Evolutionary conservation across 2,329 filamentous ascomycete genomes (phyloP).

Genomic region (Claviceps purpurea): DNA sequence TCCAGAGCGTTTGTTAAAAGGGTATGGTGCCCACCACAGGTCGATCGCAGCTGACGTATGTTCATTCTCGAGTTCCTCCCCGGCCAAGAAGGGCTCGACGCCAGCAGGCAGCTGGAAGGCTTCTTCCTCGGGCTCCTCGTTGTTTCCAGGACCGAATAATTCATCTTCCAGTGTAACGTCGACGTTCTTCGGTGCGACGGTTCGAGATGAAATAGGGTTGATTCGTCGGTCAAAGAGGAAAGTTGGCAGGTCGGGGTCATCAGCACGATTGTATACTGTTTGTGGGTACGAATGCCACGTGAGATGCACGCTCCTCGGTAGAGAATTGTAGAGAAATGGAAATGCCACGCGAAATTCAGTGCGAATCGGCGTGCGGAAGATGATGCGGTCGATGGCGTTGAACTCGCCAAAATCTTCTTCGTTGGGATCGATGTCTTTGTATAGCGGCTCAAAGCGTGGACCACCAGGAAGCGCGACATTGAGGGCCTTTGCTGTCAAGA

Average conservation of each 20-base stretch:
- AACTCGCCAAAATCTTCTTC: constrained; percentile 99
- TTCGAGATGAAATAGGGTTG: constrained; percentile 91
- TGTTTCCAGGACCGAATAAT: constrained; percentile 70
- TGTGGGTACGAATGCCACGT: constrained; percentile 93
- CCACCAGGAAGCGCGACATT: constrained; percentile 98
- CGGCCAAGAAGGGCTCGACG: constrained; percentile 75
- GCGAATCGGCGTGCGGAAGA: constrained; percentile 87
- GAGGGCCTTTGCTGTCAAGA: constrained; percentile 88
- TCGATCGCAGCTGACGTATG: constrained; percentile 86
- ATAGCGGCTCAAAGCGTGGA: constrained; percentile 88
- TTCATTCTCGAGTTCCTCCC: constrained; percentile 77
- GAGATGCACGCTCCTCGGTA: constrained; percentile 85
- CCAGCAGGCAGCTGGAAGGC: constrained; percentile 71
- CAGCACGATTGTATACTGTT: constrained; percentile 75
- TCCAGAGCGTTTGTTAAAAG: constrained; percentile 86
- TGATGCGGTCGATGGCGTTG: constrained; percentile 98
- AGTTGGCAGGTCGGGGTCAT: constrained; percentile 79
- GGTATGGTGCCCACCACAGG: constrained; percentile 96
- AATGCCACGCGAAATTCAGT: constrained; percentile 94
- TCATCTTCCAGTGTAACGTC: constrained; percentile 85
- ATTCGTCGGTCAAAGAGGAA: constrained; percentile 98
- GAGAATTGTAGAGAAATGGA: constrained; percentile 89
- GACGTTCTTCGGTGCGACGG: constrained; percentile 89
- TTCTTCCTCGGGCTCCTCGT: constrained; percentile 62
- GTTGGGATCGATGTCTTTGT: constrained; percentile 97